Conservation (phyloP, 2,329 filamentous ascomycete genomes). For the Thielaviopsis populi region DNA sequence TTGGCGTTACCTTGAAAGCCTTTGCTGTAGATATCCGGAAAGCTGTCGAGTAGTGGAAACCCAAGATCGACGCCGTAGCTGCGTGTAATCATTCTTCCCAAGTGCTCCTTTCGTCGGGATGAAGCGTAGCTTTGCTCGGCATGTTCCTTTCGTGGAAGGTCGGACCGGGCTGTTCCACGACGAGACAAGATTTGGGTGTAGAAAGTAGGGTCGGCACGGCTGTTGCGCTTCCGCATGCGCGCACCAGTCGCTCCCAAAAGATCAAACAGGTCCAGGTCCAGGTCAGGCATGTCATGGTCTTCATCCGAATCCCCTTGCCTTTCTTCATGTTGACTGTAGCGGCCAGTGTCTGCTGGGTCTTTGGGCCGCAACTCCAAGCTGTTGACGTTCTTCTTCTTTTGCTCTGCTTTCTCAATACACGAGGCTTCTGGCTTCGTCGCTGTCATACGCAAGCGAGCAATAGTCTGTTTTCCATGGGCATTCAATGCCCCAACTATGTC, state of each 20-base stretch:
- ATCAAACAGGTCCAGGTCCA: slow-evolving; percentile 19
- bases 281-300: slow-evolving; percentile 20
- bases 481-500: slow-evolving; percentile 54
- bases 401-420: background rate
- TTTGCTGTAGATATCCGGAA: slow-evolving; percentile 54
- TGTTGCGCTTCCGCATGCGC: slow-evolving; percentile 1
- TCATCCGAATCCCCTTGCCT: slow-evolving; percentile 17
- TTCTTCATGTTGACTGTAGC: background rate
- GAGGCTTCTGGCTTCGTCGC: slow-evolving; percentile 24
- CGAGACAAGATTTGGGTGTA: slow-evolving; percentile 9
- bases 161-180: slow-evolving; percentile 1
- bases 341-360: background rate
- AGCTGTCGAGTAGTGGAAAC: slow-evolving; percentile 73
- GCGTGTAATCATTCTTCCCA: slow-evolving; percentile 3
- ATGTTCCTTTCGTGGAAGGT: background rate
- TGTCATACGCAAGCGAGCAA: slow-evolving; percentile 60
- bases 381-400: slow-evolving; percentile 1
- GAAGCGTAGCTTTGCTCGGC: background rate
- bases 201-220: background rate
- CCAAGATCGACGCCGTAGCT: slow-evolving; percentile 39
- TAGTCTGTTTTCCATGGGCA: slow-evolving; percentile 60
- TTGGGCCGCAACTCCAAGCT: background rate
- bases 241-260: slow-evolving; percentile 6
- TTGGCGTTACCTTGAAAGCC: slow-evolving; percentile 16
- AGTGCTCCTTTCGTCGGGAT: background rate